phyloP scores from a whole-genome alignment of 352 stramenopile species.

The Phytophthora colocasiae region DNA sequence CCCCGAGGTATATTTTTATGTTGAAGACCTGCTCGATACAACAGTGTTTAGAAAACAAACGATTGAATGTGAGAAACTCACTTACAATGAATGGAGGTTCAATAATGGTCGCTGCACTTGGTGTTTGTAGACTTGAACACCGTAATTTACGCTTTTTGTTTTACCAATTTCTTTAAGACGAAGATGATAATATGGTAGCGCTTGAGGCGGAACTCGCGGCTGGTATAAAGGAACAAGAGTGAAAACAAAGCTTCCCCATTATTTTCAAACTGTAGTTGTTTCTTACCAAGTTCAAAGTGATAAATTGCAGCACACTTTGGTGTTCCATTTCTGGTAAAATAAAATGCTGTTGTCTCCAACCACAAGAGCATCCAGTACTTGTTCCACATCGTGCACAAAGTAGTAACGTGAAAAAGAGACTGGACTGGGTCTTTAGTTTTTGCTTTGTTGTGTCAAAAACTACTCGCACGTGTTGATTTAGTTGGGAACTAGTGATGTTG shows the following conservation, averaged over 20 bases:
- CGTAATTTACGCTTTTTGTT: conserved; percentile 19
- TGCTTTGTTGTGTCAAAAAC: conserved; percentile 19
- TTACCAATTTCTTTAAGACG: conserved; percentile 1
- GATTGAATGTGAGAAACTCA: conserved; percentile 1
- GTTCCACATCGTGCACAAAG: conserved; percentile 41
- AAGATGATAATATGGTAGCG: conserved; percentile 13
- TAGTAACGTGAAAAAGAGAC: conserved; percentile 21
- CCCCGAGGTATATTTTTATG: conserved; percentile 44
- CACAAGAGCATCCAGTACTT: conserved; percentile 18
- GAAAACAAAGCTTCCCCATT: neutral
- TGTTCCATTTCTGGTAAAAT: conserved; percentile 31
- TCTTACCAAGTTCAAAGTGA: conserved; percentile 35
- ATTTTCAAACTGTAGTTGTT: neutral
- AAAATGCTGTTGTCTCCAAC: conserved; percentile 35
- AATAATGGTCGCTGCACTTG: conserved; percentile 47
- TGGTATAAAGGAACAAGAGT: neutral
- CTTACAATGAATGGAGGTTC: conserved; percentile 48
- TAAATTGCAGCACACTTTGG: conserved; percentile 38
- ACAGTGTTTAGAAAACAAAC: neutral
- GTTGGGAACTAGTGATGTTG: conserved; percentile 2
- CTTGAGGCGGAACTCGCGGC: conserved; percentile 8
- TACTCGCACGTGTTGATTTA: conserved; percentile 16
- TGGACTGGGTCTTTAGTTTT: neutral
- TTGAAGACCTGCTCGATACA: conserved; percentile 47
- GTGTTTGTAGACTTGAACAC: conserved; percentile 37